Percentiles rank a stretch among this genome's conserved stretches.
phyloP scores from a whole-genome alignment of 73 alveolate species.

The Tetrahymena malaccensis region DNA sequence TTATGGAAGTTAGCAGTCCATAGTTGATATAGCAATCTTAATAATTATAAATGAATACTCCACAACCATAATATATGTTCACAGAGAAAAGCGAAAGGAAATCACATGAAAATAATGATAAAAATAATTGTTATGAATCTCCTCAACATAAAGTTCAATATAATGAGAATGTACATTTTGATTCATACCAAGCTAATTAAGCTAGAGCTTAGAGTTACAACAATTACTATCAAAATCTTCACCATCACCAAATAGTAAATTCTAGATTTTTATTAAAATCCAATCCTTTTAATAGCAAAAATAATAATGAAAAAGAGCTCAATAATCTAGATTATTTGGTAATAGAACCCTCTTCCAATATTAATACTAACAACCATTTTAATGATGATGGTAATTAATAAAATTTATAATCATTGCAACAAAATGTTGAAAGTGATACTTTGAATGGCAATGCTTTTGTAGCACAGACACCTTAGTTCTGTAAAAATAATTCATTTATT shows the following conservation, averaged over 20 bases:
- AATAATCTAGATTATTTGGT: neutral
- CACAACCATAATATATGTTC: neutral
- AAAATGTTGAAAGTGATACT: neutral
- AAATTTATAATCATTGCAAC: no score
- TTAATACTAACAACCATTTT: no score
- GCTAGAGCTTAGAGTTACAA: neutral
- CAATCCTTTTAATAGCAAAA: neutral
- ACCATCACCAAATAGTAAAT: neutral
- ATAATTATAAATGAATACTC: neutral
- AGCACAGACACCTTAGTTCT: neutral
- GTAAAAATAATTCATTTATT: neutral
- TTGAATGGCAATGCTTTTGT: neutral
- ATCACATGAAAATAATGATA: neutral
- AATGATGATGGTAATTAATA: neutral
- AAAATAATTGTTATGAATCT: neutral
- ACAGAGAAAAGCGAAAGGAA: neutral
- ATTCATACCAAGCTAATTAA: neutral
- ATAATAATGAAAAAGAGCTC: neutral
- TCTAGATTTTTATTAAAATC: neutral
- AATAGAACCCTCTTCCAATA: neutral
- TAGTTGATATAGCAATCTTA: neutral
- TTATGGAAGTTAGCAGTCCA: neutral
- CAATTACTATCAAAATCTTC: neutral
- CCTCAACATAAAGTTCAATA: neutral
- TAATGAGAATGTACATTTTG: no score